These are phyloP conservation scores for Trichodelitschia bisporula DNA, from an alignment of 495 filamentous ascomycete genomes.

Conservation along the genomic window DNA sequence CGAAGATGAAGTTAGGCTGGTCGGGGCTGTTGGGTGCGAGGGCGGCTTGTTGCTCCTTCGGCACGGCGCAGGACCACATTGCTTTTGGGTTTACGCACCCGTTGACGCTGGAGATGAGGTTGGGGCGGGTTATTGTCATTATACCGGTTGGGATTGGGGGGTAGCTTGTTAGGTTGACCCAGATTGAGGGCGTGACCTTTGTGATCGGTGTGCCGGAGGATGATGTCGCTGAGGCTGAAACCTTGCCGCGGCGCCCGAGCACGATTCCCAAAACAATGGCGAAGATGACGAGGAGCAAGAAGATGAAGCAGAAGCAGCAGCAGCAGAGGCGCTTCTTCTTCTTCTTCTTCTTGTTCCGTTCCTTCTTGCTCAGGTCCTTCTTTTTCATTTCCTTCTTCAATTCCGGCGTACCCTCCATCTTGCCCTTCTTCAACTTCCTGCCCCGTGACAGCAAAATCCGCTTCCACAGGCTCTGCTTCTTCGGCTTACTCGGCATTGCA, in stretches of 20 bases:
- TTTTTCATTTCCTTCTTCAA: too few relatives aligned
- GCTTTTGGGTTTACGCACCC: slow-evolving; percentile 43
- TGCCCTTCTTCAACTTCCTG: too few relatives aligned
- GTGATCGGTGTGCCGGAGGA: too few relatives aligned
- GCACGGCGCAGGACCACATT: slow-evolving; percentile 62
- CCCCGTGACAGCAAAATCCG: too few relatives aligned
- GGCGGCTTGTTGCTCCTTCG: slow-evolving; percentile 41
- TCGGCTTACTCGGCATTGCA: too few relatives aligned
- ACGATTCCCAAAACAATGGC: too few relatives aligned
- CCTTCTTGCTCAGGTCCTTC: neutral
- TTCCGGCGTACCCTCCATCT: too few relatives aligned
- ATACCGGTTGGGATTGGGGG: slow-evolving; percentile 70
- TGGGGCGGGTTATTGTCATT: slow-evolving; percentile 44
- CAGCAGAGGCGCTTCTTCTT: slow-evolving; percentile 3
- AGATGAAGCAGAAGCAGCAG: slow-evolving; percentile 7
- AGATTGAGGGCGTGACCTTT: too few relatives aligned
- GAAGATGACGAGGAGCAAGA: slow-evolving; percentile 8
- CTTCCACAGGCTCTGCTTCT: too few relatives aligned
- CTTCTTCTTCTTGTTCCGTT: slow-evolving; percentile 14
- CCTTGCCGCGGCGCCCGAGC: too few relatives aligned
- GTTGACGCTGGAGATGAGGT: slow-evolving; percentile 27
- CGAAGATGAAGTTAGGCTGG: slow-evolving; percentile 52
- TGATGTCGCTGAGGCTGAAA: too few relatives aligned
- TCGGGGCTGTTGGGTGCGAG: slow-evolving; percentile 32
- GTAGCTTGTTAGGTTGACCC: slow-evolving; percentile 65